phyloP scores from a whole-genome alignment of 768 basidiomycete species.

The Tremella mesenterica region DNA sequence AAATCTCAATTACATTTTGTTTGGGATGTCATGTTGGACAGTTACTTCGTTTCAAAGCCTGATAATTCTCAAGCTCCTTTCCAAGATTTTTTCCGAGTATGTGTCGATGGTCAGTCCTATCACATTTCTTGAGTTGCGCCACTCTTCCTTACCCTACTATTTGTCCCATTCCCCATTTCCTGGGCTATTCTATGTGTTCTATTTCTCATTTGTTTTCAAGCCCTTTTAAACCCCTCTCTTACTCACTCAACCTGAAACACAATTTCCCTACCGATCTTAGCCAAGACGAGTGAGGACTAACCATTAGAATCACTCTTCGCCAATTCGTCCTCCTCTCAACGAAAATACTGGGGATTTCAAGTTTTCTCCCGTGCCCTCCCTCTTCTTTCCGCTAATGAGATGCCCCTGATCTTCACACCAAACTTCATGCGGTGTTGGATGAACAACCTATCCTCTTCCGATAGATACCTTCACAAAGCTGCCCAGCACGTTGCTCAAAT shows the following conservation, averaged over 20 bases:
- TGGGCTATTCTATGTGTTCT: no score
- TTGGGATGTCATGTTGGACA: constrained; percentile 75
- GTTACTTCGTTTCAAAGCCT: constrained; percentile 52
- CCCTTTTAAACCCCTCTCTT: no score
- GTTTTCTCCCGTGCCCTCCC: constrained; percentile 72
- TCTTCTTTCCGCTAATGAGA: constrained; percentile 55
- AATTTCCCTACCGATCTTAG: not conserved
- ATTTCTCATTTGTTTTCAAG: no score
- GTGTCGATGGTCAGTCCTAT: constrained; percentile 68
- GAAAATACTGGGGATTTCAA: constrained; percentile 95
- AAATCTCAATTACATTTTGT: constrained; percentile 86
- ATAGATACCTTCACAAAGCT: constrained; percentile 81
- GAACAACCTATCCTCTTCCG: constrained; percentile 79
- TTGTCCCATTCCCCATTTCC: no score
- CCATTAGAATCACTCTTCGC: constrained; percentile 74
- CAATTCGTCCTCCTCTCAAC: constrained; percentile 68
- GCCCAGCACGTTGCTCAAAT: constrained; percentile 71
- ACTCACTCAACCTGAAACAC: no score
- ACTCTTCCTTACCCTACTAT: not conserved
- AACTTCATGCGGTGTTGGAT: constrained; percentile 97
- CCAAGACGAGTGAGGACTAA: not conserved
- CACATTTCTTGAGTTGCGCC: not conserved
- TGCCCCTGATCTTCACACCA: constrained; percentile 83
- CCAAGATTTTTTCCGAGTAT: constrained; percentile 80
- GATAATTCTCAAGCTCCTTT: constrained; percentile 55